phyloP scores from a whole-genome alignment of 257 asterid genomes.

The Salvia rosmarinus region DNA sequence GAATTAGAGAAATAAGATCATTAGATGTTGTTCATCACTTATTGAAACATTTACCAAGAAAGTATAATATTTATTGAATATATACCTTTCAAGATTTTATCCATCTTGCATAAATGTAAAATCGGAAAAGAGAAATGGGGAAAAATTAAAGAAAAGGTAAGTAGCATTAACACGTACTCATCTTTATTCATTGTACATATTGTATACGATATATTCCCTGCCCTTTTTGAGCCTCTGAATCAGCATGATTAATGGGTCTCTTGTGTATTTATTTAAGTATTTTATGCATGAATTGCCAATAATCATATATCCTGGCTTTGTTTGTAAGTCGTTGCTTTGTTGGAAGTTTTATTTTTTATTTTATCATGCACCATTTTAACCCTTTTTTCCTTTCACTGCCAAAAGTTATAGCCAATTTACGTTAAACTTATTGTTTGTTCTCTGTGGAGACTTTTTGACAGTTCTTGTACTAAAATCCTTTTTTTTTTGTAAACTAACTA shows the following conservation, averaged over 20 bases:
- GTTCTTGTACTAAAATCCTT: conserved; percentile 10
- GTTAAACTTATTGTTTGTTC: conserved; percentile 5
- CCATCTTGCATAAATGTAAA: neutral
- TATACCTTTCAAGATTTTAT: conserved; percentile 10
- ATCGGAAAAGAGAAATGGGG: neutral
- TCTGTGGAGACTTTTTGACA: neutral
- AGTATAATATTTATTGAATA: neutral
- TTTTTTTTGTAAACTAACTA: conserved; percentile 21
- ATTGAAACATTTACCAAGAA: neutral
- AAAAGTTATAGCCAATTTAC: neutral
- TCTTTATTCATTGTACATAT: neutral
- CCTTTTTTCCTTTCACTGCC: neutral
- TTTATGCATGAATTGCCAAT: neutral
- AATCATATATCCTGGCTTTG: conserved; percentile 1
- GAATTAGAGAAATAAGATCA: neutral
- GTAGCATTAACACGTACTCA: neutral
- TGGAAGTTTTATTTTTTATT: neutral
- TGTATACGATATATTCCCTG: neutral
- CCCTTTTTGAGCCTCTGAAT: neutral
- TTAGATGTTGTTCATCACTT: conserved; percentile 15
- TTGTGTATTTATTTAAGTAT: neutral
- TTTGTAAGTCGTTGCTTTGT: conserved; percentile 8
- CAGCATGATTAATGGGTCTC: neutral
- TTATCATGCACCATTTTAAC: neutral
- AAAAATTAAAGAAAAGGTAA: neutral